These are phyloP conservation scores for Fusarium paranaense DNA, from an alignment of 2,329 filamentous ascomycete species.

Conservation along the genomic window DNA sequence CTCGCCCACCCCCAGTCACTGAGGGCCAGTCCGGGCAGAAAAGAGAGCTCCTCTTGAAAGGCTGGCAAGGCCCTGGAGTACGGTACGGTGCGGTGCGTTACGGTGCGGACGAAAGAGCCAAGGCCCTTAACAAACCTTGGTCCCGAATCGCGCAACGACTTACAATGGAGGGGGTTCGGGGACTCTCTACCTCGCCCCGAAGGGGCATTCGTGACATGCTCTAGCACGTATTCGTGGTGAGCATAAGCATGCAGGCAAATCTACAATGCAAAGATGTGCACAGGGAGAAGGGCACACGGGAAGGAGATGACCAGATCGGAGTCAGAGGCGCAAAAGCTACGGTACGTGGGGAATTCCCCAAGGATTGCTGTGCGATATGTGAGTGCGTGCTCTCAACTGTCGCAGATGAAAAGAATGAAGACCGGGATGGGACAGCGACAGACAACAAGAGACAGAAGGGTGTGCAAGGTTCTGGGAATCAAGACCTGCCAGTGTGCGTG, in stretches of 20 bases:
- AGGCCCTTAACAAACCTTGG: conserved; percentile 31
- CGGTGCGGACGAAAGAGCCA: conserved; percentile 12
- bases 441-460: conserved; percentile 16
- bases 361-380: conserved; percentile 10
- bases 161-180: neutral
- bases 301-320: conserved; percentile 14
- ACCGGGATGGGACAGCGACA: conserved; percentile 20
- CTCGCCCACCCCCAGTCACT: conserved; percentile 19
- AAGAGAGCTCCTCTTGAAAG: neutral
- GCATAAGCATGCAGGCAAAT: conserved; percentile 19
- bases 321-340: conserved; percentile 12
- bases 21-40: conserved; percentile 2
- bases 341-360: conserved; percentile 32
- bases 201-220: neutral
- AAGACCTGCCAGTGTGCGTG: conserved; percentile 6
- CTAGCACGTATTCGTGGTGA: conserved; percentile 4
- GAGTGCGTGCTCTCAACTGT: conserved; percentile 12
- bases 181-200: neutral
- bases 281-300: conserved; percentile 26
- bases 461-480: conserved; percentile 32
- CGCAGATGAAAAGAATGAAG: conserved; percentile 32
- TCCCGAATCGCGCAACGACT: conserved; percentile 16
- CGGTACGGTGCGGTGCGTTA: neutral
- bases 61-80: neutral
- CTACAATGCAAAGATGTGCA: neutral